Evolutionary conservation across 2,329 filamentous ascomycete species (phyloP).

Genomic region (Ilyonectria mors-panacis): DNA sequence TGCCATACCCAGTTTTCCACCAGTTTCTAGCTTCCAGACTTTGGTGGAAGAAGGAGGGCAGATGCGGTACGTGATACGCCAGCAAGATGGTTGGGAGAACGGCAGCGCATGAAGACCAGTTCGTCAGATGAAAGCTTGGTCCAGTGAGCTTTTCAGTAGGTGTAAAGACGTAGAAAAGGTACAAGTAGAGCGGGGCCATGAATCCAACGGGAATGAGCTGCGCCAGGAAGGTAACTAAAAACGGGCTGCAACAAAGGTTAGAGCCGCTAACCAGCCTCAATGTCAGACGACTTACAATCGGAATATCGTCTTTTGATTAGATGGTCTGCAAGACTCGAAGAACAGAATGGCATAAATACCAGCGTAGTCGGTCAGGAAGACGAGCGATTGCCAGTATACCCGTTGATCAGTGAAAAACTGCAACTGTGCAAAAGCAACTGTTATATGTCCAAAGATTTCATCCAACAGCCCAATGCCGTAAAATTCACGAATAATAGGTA

Average conservation of each 20-base stretch:
- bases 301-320: slow-evolving; percentile 35
- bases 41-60: slow-evolving; percentile 39
- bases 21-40: slow-evolving; percentile 44
- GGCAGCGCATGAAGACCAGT: slow-evolving; percentile 26
- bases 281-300: slow-evolving; percentile 40
- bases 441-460: slow-evolving; percentile 35
- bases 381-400: slow-evolving; percentile 48
- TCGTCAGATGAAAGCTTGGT: slow-evolving; percentile 22
- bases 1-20: slow-evolving; percentile 54
- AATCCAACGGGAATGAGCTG: slow-evolving; percentile 44
- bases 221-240: slow-evolving; percentile 36
- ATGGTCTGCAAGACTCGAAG: slow-evolving; percentile 42
- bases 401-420: slow-evolving; percentile 39
- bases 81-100: slow-evolving; percentile 39
- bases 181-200: slow-evolving; percentile 45
- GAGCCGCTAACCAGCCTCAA: not conserved
- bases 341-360: slow-evolving; percentile 47
- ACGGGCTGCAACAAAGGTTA: slow-evolving; percentile 32
- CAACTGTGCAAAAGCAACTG: slow-evolving; percentile 43
- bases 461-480: slow-evolving; percentile 44
- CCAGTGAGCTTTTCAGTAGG: slow-evolving; percentile 35
- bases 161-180: slow-evolving; percentile 38
- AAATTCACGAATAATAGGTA: slow-evolving; percentile 35
- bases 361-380: slow-evolving; percentile 48
- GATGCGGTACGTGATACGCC: slow-evolving; percentile 39